Conservation (phyloP, 2,329 filamentous ascomycete genomes). For the Alternaria brassicae region DNA sequence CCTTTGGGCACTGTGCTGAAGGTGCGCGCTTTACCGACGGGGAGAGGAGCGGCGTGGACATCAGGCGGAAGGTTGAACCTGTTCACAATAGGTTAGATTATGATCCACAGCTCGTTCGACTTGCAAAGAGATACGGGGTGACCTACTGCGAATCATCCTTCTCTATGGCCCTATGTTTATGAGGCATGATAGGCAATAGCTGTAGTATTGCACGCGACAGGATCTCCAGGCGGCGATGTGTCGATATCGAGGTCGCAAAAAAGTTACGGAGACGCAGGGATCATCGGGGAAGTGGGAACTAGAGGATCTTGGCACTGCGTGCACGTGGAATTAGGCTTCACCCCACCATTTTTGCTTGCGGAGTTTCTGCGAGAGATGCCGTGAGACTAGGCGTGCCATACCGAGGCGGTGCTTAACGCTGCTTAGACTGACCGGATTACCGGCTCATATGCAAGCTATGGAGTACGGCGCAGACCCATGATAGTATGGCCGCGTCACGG, state of each 20-base stretch:
- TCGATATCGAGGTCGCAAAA: slow-evolving; percentile 14
- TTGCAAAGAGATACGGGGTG: background rate
- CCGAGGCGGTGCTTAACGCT: background rate
- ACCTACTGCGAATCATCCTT: slow-evolving; percentile 49
- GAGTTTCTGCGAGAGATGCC: background rate
- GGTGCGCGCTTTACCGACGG: slow-evolving; percentile 57
- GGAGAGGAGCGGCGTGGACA: slow-evolving; percentile 65
- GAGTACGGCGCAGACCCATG: background rate
- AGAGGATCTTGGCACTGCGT: background rate
- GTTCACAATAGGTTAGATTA: slow-evolving; percentile 52
- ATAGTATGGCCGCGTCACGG: background rate
- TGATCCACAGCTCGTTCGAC: background rate
- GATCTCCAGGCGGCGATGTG: background rate
- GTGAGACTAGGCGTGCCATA: background rate
- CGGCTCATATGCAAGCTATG: background rate
- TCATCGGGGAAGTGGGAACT: slow-evolving; percentile 4
- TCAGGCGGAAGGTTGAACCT: slow-evolving; percentile 67
- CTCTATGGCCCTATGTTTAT: slow-evolving; percentile 79
- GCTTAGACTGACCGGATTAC: background rate
- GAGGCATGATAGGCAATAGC: slow-evolving; percentile 68
- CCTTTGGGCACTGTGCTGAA: slow-evolving; percentile 41
- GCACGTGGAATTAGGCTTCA: slow-evolving; percentile 3
- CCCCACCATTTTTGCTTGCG: slow-evolving; percentile 2
- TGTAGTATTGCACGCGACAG: background rate
- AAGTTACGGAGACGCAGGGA: slow-evolving; percentile 18